Percentiles rank a stretch among this genome's conserved stretches.
These are phyloP conservation scores for Zygosaccharomyces kombuchaensis DNA, from an alignment of 805 yeast species.

Conservation along the genomic window DNA sequence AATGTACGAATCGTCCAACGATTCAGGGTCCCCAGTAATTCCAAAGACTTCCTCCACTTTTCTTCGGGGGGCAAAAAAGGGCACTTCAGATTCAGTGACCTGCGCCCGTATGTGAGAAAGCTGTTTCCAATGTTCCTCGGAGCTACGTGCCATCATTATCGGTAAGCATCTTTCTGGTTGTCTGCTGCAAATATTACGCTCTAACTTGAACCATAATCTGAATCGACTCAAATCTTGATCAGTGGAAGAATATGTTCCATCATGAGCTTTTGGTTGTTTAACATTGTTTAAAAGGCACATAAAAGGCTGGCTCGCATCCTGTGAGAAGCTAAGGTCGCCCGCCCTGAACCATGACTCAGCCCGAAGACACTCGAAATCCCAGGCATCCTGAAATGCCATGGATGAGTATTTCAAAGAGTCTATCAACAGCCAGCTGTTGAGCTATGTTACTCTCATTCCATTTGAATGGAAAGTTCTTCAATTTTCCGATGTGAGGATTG, in stretches of 20 bases:
- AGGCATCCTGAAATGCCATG: slow-evolving; percentile 10
- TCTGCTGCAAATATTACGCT: slow-evolving; percentile 7
- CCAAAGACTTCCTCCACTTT: slow-evolving; percentile 10
- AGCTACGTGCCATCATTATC: background rate
- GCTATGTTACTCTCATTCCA: background rate
- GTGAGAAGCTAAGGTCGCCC: slow-evolving; percentile 9
- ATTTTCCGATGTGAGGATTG: background rate
- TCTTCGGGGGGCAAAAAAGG: slow-evolving; percentile 8
- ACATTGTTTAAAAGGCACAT: background rate
- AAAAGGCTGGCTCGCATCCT: slow-evolving; percentile 5
- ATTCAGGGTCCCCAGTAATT: slow-evolving; percentile 23
- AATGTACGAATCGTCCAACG: slow-evolving; percentile 29
- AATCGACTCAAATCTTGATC: background rate
- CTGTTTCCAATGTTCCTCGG: background rate
- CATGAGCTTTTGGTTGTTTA: background rate
- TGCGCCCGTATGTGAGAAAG: background rate
- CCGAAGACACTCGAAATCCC: background rate
- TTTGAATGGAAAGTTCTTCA: background rate
- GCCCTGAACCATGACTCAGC: slow-evolving; percentile 10
- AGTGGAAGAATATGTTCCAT: background rate
- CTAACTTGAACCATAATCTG: slow-evolving; percentile 5
- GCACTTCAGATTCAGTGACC: background rate
- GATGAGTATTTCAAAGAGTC: background rate
- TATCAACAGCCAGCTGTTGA: background rate
- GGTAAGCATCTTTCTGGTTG: slow-evolving; percentile 10